These are phyloP conservation scores for Sporothrix brunneoviolacea DNA, from an alignment of 2,329 filamentous ascomycete species.

Conservation along the genomic window DNA sequence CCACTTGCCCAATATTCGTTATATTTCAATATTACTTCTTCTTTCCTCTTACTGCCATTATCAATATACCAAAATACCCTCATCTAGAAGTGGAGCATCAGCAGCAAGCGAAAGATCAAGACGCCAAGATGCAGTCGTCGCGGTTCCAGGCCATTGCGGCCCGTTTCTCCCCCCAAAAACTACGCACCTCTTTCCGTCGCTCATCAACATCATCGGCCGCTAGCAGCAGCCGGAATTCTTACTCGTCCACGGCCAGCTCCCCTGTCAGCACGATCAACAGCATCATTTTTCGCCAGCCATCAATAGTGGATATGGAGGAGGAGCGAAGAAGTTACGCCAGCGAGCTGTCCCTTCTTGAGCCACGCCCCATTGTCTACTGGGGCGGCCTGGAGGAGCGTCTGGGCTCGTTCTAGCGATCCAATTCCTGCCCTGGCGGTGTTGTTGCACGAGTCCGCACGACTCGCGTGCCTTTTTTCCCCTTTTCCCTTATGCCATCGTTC, in stretches of 20 bases:
- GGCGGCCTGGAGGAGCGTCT: conserved; percentile 57
- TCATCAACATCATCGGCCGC: conserved; percentile 32
- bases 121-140: conserved; percentile 38
- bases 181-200: conserved; percentile 49
- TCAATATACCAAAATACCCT: too few relatives aligned
- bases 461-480: too few relatives aligned
- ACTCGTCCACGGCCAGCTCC: conserved; percentile 38
- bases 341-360: conserved; percentile 53
- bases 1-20: not conserved
- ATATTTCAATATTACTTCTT: not conserved
- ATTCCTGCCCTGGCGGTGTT: not conserved
- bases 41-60: too few relatives aligned
- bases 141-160: conserved; percentile 44
- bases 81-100: too few relatives aligned
- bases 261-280: conserved; percentile 49
- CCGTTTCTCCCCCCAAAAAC: conserved; percentile 42
- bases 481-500: too few relatives aligned
- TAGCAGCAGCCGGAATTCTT: conserved; percentile 36
- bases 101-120: too few relatives aligned
- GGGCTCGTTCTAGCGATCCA: conserved; percentile 25
- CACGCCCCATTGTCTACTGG: conserved; percentile 57
- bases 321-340: conserved; percentile 47
- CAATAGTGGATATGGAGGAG: conserved; percentile 50
- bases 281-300: conserved; percentile 52
- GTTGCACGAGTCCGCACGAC: not conserved